Evolutionary conservation across 2,329 filamentous ascomycete genomes (phyloP).

Genomic region (Mycosphaerella sp.): DNA sequence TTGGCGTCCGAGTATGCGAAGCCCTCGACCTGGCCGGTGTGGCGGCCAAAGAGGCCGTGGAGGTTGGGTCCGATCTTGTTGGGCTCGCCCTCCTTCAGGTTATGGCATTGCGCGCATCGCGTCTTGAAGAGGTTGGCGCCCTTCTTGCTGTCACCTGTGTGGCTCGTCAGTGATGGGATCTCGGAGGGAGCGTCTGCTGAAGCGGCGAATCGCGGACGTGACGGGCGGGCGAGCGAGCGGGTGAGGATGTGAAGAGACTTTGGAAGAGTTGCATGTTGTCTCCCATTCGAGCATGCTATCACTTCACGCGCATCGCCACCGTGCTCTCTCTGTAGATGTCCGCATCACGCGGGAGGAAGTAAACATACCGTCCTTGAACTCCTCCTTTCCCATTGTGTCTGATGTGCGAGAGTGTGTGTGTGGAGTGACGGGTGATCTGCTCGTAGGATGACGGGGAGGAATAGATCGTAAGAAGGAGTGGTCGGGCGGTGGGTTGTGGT

Average conservation of each 20-base stretch:
- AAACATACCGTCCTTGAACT: constrained; percentile 34
- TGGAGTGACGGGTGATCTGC: not conserved
- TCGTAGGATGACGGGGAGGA: not conserved
- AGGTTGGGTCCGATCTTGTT: constrained; percentile 99
- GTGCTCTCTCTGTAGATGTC: not conserved
- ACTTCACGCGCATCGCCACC: not conserved
- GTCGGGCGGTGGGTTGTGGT: not conserved
- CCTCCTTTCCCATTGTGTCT: constrained; percentile 36
- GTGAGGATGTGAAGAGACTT: not conserved
- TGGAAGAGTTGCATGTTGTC: not conserved
- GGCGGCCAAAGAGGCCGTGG: constrained; percentile 94
- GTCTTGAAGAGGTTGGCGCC: constrained; percentile 99
- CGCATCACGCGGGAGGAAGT: constrained; percentile 3
- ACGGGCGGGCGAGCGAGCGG: not conserved
- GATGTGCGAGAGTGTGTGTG: not conserved
- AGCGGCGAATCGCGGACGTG: not conserved
- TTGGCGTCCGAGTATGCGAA: constrained; percentile 99
- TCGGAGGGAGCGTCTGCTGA: not conserved
- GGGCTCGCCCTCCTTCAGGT: constrained; percentile 76
- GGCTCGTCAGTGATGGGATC: not conserved
- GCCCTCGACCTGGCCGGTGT: constrained; percentile 83
- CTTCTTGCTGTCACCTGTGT: constrained; percentile 82
- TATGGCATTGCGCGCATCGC: constrained; percentile 98
- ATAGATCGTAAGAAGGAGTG: not conserved
- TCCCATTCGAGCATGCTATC: not conserved